Evolutionary conservation across 1,284 basidiomycete species (phyloP).

Genomic region (Leccinum insolens): DNA sequence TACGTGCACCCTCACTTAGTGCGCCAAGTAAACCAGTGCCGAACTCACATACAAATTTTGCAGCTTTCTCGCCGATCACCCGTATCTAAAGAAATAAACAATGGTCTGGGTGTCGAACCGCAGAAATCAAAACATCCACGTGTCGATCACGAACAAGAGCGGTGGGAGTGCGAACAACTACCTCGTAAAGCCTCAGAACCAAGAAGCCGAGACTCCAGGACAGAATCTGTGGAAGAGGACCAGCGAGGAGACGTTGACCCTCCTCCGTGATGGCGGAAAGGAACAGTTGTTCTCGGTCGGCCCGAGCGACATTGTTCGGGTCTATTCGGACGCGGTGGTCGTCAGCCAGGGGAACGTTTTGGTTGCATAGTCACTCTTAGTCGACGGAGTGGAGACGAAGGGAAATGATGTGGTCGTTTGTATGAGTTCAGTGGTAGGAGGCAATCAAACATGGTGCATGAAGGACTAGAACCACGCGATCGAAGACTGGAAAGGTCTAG

Average conservation of each 20-base stretch:
- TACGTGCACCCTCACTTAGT: not conserved
- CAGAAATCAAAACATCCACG: not conserved
- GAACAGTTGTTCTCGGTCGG: not conserved
- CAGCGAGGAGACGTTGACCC: not conserved
- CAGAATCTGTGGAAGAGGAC: not conserved
- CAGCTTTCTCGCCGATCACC: no score
- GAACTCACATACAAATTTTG: not conserved
- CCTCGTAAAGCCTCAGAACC: not conserved
- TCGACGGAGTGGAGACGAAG: not conserved
- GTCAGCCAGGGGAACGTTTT: not conserved
- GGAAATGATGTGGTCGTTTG: not conserved
- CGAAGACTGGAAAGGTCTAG: no score
- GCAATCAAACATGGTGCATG: not conserved
- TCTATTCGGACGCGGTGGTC: not conserved
- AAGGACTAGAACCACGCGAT: not conserved
- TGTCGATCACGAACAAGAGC: not conserved
- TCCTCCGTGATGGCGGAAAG: not conserved
- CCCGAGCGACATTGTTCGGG: not conserved
- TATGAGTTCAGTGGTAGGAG: not conserved
- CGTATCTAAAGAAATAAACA: not conserved
- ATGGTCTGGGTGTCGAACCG: constrained; percentile 5
- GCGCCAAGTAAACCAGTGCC: not conserved
- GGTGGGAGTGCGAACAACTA: not conserved
- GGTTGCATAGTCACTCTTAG: not conserved
- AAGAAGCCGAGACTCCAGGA: not conserved